These are phyloP conservation scores for Voacanga thouarsii DNA, from an alignment of 257 asterid species.

Conservation along the genomic window DNA sequence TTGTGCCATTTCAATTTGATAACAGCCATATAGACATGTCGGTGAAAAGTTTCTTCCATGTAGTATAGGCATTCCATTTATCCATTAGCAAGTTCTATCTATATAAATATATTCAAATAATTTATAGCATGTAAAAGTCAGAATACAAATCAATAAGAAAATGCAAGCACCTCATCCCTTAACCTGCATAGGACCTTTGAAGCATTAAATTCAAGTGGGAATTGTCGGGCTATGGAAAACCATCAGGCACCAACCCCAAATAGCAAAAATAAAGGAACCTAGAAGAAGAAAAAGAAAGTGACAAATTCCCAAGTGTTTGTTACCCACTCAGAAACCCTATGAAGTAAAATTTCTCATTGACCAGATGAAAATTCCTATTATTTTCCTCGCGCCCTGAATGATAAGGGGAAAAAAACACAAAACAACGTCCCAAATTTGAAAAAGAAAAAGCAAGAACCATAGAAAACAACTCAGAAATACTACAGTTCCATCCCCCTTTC, in stretches of 20 bases:
- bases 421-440: not conserved
- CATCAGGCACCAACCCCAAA: not conserved
- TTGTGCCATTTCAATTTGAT: not conserved
- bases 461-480: not conserved
- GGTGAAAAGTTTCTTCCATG: not conserved
- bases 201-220: not conserved
- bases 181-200: not conserved
- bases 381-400: not conserved
- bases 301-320: not conserved
- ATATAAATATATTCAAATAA: not conserved
- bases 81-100: not conserved
- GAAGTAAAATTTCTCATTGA: not conserved
- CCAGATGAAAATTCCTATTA: not conserved
- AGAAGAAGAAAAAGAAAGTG: not conserved
- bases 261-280: not conserved
- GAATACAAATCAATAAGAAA: not conserved
- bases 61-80: not conserved
- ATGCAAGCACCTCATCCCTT: not conserved
- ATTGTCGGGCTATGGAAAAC: not conserved
- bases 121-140: not conserved
- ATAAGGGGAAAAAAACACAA: not conserved
- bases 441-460: not conserved
- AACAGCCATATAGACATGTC: not conserved
- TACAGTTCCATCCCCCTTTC: not conserved
- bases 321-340: not conserved